Evolutionary conservation across 2,329 filamentous ascomycete genomes (phyloP), one percentile per base, ranked within the genome.

Genomic region (Tricladium varicosporioides): DNA sequence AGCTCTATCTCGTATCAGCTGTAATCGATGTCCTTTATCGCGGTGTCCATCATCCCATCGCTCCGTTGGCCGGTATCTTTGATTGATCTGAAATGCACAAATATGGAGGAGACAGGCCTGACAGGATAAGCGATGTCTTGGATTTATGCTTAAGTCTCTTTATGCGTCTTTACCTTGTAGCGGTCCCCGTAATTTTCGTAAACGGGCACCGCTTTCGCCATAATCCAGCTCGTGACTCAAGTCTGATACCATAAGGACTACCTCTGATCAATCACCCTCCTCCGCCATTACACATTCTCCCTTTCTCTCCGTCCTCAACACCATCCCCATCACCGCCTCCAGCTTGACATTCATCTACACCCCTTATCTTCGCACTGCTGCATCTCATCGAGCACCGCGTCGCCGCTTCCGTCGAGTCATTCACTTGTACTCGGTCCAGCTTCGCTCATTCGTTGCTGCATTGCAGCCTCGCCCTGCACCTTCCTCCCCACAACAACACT

Each of bases 401-500:
- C 31, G 18, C 43, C 52, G 19, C 45, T 15, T 45, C 49, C 54
- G 49, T 62, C 64, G 65, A 67, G 58, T 60, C 63, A 65, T 65
- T 64, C 56, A 63, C 42, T 65, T 67, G 65, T 57, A 59, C 60
- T 65, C 60, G 65, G 56, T 59, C 57, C 49, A 51, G 59, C 56
- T 52, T 56, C 54, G 48, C 56, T 54, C 55, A 57, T 57, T 59
- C 59, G 42, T 52, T 56, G 48, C 36, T 43, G 27, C 36, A 51
- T 33, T 54, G 47, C 57, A 60, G 56, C 53, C 60, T 64, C 53
- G 60, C 54, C 54, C 58, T 60, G 48, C 54, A 49, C 51, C 45
- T 53, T 48, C 48, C 55, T n/a, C 19, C 54, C 45, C 19, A 9
- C 54, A 47, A 27, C 22, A 33, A 5, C 15, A n/a, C 14, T 31